These are phyloP conservation scores for Alternaria sp. DNA, from an alignment of 2,329 filamentous ascomycete species.

Conservation along the genomic window DNA sequence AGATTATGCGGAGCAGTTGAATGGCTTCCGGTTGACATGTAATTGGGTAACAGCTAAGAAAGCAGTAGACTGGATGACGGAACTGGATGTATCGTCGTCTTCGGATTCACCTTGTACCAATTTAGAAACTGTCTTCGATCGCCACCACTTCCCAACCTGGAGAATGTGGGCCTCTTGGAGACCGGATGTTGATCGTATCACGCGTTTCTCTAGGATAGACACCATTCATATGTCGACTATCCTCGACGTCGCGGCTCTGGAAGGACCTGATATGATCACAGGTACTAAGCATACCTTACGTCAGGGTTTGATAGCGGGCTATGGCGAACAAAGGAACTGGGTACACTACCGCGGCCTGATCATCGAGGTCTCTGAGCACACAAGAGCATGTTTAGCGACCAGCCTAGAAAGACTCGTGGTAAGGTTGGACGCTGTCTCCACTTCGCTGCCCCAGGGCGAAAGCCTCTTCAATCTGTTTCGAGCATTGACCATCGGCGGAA, in stretches of 20 bases:
- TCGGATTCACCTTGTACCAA: conserved; percentile 13
- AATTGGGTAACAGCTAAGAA: conserved; percentile 32
- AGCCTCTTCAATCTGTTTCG: conserved; percentile 27
- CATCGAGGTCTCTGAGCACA: conserved; percentile 29
- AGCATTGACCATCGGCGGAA: conserved; percentile 20
- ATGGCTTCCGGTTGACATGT: conserved; percentile 32
- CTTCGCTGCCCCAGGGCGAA: neutral
- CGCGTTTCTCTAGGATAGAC: conserved; percentile 18
- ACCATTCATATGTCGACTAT: conserved; percentile 21
- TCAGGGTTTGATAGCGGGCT: conserved; percentile 32
- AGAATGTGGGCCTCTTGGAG: conserved; percentile 40
- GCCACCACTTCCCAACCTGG: conserved; percentile 32
- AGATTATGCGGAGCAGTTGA: conserved; percentile 31
- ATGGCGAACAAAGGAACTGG: conserved; percentile 15
- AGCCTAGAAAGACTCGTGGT: conserved; percentile 20
- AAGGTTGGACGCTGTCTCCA: conserved; percentile 12
- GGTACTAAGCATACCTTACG: conserved; percentile 22
- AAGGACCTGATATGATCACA: conserved; percentile 40
- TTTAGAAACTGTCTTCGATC: conserved; percentile 34
- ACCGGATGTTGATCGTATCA: conserved; percentile 28
- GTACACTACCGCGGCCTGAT: conserved; percentile 27
- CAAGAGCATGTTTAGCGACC: conserved; percentile 22
- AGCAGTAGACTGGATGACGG: conserved; percentile 31
- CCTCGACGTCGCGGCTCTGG: conserved; percentile 33
- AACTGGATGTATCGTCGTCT: conserved; percentile 12